Evolutionary conservation across 148 eudicot species (phyloP).

Genomic region (Rhododendron williamsianum): DNA sequence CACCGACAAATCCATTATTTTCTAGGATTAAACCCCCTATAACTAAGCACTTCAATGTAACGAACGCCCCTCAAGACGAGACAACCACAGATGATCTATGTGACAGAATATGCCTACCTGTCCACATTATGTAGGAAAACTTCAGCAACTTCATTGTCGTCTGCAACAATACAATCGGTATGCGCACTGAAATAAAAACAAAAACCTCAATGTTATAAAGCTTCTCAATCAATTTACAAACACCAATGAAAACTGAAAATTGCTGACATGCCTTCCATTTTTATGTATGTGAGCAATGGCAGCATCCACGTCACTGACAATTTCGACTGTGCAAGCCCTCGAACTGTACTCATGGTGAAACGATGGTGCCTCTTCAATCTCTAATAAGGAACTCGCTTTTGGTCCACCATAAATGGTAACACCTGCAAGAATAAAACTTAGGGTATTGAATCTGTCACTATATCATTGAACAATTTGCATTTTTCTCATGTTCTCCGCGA

Average conservation of each 20-base stretch:
- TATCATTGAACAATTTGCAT: not conserved
- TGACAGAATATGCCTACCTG: slow-evolving; percentile 41
- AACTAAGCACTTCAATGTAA: not conserved
- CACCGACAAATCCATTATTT: not conserved
- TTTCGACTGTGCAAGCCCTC: slow-evolving; percentile 71
- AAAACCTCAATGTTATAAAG: not conserved
- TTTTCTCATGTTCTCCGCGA: not conserved
- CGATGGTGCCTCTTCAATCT: slow-evolving; percentile 41
- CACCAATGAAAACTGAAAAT: not conserved
- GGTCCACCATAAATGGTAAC: slow-evolving; percentile 83
- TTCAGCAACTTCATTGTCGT: slow-evolving; percentile 61
- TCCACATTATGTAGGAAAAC: slow-evolving; percentile 71
- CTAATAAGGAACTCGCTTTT: slow-evolving; percentile 45
- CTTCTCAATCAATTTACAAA: not conserved
- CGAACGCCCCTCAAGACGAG: not conserved
- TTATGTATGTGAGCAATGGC: slow-evolving; percentile 79
- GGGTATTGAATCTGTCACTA: not conserved
- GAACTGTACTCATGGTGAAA: slow-evolving; percentile 81
- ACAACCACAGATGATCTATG: not conserved
- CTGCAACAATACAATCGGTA: slow-evolving; percentile 80
- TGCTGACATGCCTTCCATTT: slow-evolving; percentile 64
- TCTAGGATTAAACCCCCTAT: not conserved
- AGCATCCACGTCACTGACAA: slow-evolving; percentile 71
- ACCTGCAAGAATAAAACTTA: slow-evolving; percentile 39
- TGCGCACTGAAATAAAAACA: slow-evolving; percentile 51